Evolutionary conservation across 106 monocot species (phyloP), one percentile per base, ranked within the genome.

Genomic region (Dactylorhiza incarnata): DNA sequence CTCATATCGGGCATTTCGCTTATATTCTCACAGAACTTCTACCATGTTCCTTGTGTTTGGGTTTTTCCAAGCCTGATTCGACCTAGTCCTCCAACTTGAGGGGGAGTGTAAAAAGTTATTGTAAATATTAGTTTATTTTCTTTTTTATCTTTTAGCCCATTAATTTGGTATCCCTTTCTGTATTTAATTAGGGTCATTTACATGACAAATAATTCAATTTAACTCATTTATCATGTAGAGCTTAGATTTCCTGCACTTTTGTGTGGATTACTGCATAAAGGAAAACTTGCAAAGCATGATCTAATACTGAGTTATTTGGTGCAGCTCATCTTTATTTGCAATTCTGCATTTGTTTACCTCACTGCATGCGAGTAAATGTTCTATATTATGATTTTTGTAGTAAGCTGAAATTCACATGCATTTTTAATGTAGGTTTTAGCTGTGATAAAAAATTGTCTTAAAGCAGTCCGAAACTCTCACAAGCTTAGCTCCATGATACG

Each of bases 391-490:
- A 46, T 73, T 79, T 65, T 26, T 65, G 29, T 65, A 0, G 65
- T 29, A 65, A 10, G 9, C 29, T 29, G 25, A 65, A 65, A 12
- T 26, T 65, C 19, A 65, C 26, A 29, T 5, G 16, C 7, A 46
- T 44, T 20, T 63, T 23, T 78, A 45, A 59, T 78, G 5, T 80
- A 99, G 99, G 85, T 86, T 48, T 76, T 99, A 53, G 88, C 86
- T 66, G 80, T 99, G 73, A 74, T 94, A 61, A 94, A 83, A 72
- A 82, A 81, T 75, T 99, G 89, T 73, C 71, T 86, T 76, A 79
- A 71, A 82, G 74, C 71, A 46, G 65, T 53, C 25, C 52, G 55
- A 24, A 37, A 61, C 48, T 79, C 83, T 17, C 71, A 72, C 53
- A 83, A 84, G 51, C 74, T 81, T 79, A 78, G 81, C 55, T 37